Percentiles rank a stretch among this genome's conserved stretches.
Conservation (phyloP, 805 yeast species). For the Candida caryicola region DNA sequence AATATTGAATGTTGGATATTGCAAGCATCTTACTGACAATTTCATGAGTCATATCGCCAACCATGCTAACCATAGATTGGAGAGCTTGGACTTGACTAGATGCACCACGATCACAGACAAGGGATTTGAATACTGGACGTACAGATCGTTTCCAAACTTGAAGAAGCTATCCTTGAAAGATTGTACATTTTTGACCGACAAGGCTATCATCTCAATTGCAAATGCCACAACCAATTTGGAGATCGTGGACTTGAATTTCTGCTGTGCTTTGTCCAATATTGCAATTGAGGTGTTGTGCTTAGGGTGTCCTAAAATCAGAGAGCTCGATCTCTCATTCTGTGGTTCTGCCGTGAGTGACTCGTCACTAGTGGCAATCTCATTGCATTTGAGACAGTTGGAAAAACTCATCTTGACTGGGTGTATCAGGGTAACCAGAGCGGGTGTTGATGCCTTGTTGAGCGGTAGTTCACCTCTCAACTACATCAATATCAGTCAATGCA, state of each 20-base stretch:
- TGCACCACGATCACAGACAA: conserved; percentile 77
- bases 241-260: conserved; percentile 61
- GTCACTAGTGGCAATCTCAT: conserved; percentile 57
- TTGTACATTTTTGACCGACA: conserved; percentile 71
- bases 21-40: conserved; percentile 70
- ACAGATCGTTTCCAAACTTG: conserved; percentile 52
- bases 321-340: conserved; percentile 65
- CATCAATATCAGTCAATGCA: conserved; percentile 69
- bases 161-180: conserved; percentile 57
- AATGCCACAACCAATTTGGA: conserved; percentile 58
- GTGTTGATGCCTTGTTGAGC: conserved; percentile 63
- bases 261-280: conserved; percentile 71
- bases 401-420: conserved; percentile 62
- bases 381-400: conserved; percentile 49
- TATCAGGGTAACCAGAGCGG: conserved; percentile 72
- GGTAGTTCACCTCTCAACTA: conserved; percentile 51
- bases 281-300: conserved; percentile 64
- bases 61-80: conserved; percentile 55
- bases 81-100: conserved; percentile 60
- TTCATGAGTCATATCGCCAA: conserved; percentile 61
- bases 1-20: conserved; percentile 61
- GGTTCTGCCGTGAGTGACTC: conserved; percentile 79
- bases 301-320: conserved; percentile 57
- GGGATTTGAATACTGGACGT: conserved; percentile 68
- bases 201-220: conserved; percentile 59